phyloP scores from a whole-genome alignment of 2,329 filamentous ascomycete species.

The Davidsoniella virescens region DNA sequence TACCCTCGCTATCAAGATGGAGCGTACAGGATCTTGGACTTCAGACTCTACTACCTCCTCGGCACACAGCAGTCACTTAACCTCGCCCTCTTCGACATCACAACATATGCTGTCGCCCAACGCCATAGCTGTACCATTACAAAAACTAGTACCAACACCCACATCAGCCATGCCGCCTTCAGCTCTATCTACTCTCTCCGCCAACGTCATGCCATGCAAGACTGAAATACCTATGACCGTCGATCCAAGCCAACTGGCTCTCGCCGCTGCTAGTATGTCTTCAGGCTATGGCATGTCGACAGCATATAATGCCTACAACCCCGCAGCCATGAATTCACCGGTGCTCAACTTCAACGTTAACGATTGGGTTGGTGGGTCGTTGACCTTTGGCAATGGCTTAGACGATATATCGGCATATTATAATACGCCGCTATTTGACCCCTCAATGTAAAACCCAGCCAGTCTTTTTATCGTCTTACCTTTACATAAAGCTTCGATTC shows the following conservation, averaged over 20 bases:
- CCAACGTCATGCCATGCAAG: background rate
- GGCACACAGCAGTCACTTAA: background rate
- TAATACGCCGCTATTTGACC: conserved; percentile 1
- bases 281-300: no score
- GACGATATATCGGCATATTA: background rate
- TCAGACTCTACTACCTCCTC: conserved; percentile 1
- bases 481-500: no score
- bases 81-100: background rate
- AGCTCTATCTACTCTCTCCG: background rate
- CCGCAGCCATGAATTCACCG: no score
- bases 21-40: conserved; percentile 2
- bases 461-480: no score
- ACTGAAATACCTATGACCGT: background rate
- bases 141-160: background rate
- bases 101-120: conserved; percentile 1
- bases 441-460: no score
- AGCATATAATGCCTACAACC: no score
- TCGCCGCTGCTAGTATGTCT: background rate
- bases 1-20: conserved; percentile 1
- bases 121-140: background rate
- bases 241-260: conserved; percentile 7
- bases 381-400: background rate
- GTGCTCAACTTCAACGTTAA: background rate
- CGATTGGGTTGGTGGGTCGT: background rate
- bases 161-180: background rate